Percentiles rank a stretch among this genome's conserved stretches.
These are phyloP conservation scores for Myxozyma kluyveri DNA, from an alignment of 805 yeast species.

Conservation along the genomic window DNA sequence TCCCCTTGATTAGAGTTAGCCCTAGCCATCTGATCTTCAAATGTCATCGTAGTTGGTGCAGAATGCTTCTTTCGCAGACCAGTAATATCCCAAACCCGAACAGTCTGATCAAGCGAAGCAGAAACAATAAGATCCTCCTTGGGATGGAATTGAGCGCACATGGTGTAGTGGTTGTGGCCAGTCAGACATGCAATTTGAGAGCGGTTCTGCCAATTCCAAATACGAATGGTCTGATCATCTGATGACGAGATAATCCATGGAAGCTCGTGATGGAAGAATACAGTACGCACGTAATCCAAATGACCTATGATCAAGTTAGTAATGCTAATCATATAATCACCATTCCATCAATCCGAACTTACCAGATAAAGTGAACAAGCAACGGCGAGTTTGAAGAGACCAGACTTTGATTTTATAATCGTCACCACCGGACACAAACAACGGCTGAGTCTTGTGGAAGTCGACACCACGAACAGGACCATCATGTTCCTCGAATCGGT, in stretches of 20 bases:
- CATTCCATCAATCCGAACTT: background rate
- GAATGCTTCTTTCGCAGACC: constrained; percentile 94
- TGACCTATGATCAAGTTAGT: constrained; percentile 57
- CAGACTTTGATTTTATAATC: constrained; percentile 94
- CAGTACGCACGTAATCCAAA: constrained; percentile 92
- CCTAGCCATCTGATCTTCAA: constrained; percentile 49
- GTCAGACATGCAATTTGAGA: constrained; percentile 95
- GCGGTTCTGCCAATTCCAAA: constrained; percentile 99
- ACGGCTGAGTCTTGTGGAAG: constrained; percentile 97
- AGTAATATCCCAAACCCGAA: constrained; percentile 96
- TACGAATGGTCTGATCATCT: constrained; percentile 97
- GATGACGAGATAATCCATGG: constrained; percentile 97
- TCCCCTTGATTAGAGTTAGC: constrained; percentile 54
- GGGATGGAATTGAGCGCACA: constrained; percentile 98
- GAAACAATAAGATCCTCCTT: constrained; percentile 90
- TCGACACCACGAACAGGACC: constrained; percentile 96
- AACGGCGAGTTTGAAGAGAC: constrained; percentile 88
- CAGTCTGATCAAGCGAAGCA: constrained; percentile 96
- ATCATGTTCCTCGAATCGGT: constrained; percentile 95
- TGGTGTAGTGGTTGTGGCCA: constrained; percentile 97
- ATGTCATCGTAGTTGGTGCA: constrained; percentile 52
- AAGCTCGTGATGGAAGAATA: constrained; percentile 87
- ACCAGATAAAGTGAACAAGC: constrained; percentile 75
- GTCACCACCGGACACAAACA: constrained; percentile 96
- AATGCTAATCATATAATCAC: background rate